phyloP scores from a whole-genome alignment of 257 asterid species.

The Solanum gandarillasii region DNA sequence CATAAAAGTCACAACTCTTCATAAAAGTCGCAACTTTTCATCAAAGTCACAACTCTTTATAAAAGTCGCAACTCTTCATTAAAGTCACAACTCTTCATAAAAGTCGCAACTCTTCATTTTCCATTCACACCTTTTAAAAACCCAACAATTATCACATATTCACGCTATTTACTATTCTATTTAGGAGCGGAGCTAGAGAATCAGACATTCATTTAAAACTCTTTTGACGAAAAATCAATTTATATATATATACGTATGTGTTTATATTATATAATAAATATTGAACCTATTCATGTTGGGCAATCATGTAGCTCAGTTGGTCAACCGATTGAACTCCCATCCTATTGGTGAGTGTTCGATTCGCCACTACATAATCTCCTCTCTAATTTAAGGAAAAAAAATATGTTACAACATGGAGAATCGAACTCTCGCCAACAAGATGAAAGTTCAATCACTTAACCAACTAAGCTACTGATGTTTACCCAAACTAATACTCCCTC shows the following conservation, averaged over 20 bases:
- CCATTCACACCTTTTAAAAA: too few species aligned
- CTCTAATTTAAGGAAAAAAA: not conserved
- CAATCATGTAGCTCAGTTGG: not conserved
- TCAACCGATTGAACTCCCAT: not conserved
- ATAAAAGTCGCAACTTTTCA: too few species aligned
- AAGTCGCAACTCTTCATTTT: too few species aligned
- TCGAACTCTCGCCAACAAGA: not conserved
- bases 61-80: too few species aligned
- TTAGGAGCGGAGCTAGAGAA: not conserved
- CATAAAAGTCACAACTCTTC: too few species aligned
- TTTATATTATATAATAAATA: not conserved
- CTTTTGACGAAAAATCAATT: not conserved
- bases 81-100: too few species aligned
- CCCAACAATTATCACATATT: too few species aligned
- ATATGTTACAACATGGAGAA: not conserved
- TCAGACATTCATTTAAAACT: not conserved
- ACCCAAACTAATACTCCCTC: too few species aligned
- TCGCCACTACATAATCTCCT: not conserved
- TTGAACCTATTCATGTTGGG: not conserved
- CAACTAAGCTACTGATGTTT: not conserved
- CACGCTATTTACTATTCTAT: not conserved
- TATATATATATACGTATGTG: too few species aligned
- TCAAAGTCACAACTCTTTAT: too few species aligned
- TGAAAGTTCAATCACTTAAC: not conserved
- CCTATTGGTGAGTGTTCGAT: not conserved